These are phyloP conservation scores for Hepatocystis sp. DNA, from an alignment of 169 alveolate species.

Conservation along the genomic window DNA sequence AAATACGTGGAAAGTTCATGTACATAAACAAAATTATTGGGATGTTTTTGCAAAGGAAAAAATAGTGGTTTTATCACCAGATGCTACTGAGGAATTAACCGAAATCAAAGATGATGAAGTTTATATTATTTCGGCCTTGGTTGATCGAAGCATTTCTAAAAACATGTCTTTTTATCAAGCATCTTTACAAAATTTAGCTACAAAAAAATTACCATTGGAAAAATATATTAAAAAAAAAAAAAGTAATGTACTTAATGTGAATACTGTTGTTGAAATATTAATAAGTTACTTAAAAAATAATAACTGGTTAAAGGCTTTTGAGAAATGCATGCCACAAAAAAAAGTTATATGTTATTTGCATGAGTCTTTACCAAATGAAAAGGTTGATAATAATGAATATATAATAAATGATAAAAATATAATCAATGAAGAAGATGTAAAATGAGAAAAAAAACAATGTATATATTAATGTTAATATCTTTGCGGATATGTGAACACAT, in stretches of 20 bases:
- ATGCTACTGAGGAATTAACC: conserved; percentile 77
- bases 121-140: conserved; percentile 78
- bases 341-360: conserved; percentile 31
- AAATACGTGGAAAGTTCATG: conserved; percentile 75
- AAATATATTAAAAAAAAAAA: conserved; percentile 73
- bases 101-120: conserved; percentile 79
- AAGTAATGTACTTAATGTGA: conserved; percentile 80
- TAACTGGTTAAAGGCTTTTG: conserved; percentile 75
- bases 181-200: conserved; percentile 56
- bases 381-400: too few species aligned
- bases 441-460: neutral
- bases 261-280: conserved; percentile 80
- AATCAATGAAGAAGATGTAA: neutral
- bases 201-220: conserved; percentile 77
- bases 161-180: conserved; percentile 77
- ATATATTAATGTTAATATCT: neutral
- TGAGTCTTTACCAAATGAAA: neutral
- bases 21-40: conserved; percentile 78
- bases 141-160: conserved; percentile 80
- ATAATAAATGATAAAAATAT: conserved; percentile 2
- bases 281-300: conserved; percentile 59
- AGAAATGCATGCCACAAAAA: conserved; percentile 68
- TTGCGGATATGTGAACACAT: neutral
- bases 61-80: conserved; percentile 82
- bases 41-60: conserved; percentile 75